These are phyloP conservation scores for Kwoniella sp. DNA, from an alignment of 768 basidiomycete genomes.

Conservation along the genomic window DNA sequence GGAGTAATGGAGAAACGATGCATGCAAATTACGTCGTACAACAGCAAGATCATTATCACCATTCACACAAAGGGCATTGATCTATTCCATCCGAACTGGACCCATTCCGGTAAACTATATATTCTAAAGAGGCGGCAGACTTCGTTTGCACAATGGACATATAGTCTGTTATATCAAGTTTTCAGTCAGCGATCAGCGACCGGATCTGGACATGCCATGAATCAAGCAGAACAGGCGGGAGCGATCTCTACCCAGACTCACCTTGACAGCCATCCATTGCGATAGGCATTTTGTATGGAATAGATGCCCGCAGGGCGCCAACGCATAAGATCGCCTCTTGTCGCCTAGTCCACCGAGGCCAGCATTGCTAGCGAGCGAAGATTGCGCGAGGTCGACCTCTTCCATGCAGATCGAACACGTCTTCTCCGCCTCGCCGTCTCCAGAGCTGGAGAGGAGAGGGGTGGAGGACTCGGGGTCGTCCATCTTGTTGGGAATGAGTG, in stretches of 20 bases:
- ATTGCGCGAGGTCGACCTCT: constrained; percentile 63
- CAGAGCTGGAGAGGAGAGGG: constrained; percentile 30
- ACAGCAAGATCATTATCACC: no score
- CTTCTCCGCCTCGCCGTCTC: constrained; percentile 56
- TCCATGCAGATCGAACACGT: constrained; percentile 97
- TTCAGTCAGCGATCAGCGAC: constrained; percentile 63
- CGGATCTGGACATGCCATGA: constrained; percentile 58
- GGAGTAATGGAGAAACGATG: not conserved
- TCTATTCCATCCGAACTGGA: no score
- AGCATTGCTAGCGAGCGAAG: constrained; percentile 58
- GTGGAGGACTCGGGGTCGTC: constrained; percentile 72
- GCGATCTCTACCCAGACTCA: constrained; percentile 56
- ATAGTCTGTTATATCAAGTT: constrained; percentile 65
- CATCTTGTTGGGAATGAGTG: constrained; percentile 65
- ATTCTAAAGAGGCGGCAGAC: constrained; percentile 72
- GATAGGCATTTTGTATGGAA: constrained; percentile 86
- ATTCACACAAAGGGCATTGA: no score
- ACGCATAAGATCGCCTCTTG: constrained; percentile 62
- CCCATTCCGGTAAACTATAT: not conserved
- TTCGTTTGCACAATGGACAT: constrained; percentile 85
- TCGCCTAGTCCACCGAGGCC: constrained; percentile 45
- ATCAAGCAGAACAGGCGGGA: constrained; percentile 16
- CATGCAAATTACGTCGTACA: not conserved
- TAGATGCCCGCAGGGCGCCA: constrained; percentile 85
- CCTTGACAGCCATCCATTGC: constrained; percentile 60